phyloP scores from a whole-genome alignment of 805 yeast genomes.

The Yarrowia osloensis region DNA sequence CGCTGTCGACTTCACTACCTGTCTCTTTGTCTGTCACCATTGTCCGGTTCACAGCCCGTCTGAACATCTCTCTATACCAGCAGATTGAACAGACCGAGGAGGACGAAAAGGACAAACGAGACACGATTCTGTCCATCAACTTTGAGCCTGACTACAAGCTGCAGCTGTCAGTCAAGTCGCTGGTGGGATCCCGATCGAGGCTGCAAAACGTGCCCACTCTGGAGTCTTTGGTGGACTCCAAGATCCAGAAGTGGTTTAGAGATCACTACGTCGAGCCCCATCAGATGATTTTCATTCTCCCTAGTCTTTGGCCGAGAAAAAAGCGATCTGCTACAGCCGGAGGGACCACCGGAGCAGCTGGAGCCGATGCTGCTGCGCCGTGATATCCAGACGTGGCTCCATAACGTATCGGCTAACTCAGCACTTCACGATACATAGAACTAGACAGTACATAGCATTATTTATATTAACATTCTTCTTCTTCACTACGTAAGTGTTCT shows the following conservation, averaged over 20 bases:
- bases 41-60: conserved; percentile 86
- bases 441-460: neutral
- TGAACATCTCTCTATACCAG: conserved; percentile 61
- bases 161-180: conserved; percentile 80
- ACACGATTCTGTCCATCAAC: conserved; percentile 78
- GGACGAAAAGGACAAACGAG: conserved; percentile 37
- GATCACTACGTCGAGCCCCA: conserved; percentile 94
- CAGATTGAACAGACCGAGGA: conserved; percentile 45
- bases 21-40: conserved; percentile 81
- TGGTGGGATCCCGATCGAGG: conserved; percentile 91
- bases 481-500: too few species aligned
- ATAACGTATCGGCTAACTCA: too few species aligned
- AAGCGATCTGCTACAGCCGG: conserved; percentile 21
- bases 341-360: neutral
- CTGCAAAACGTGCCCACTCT: conserved; percentile 92
- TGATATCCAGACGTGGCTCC: too few species aligned
- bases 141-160: conserved; percentile 88
- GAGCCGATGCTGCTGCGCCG: neutral
- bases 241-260: conserved; percentile 82
- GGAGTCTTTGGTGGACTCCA: conserved; percentile 77
- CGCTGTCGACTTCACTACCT: conserved; percentile 86
- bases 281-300: conserved; percentile 79
- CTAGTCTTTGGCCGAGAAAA: conserved; percentile 76
- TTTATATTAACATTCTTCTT: neutral
- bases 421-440: too few species aligned